These are phyloP conservation scores for Holtermanniella nyarrowii DNA, from an alignment of 768 basidiomycete genomes.

Conservation along the genomic window DNA sequence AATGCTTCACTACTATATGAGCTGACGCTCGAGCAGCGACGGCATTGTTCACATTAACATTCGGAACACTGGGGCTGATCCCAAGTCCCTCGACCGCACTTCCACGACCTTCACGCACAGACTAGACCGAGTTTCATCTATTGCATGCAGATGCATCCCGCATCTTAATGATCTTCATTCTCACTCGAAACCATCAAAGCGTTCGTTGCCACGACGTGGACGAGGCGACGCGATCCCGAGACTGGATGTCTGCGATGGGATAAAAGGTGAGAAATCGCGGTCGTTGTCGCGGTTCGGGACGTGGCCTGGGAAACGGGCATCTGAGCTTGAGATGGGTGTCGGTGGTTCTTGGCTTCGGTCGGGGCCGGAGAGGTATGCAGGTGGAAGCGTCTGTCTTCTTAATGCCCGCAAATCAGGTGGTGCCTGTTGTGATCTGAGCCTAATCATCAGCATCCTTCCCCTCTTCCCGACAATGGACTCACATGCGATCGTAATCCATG, in stretches of 20 bases:
- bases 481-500: slow-evolving; percentile 5
- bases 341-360: not conserved
- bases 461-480: not conserved
- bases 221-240: too few relatives aligned
- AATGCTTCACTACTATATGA: not conserved
- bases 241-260: too few relatives aligned
- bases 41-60: slow-evolving; percentile 27
- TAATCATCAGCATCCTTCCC: not conserved
- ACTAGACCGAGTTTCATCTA: not conserved
- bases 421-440: not conserved
- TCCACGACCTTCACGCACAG: not conserved
- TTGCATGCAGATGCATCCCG: too few relatives aligned
- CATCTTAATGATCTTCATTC: too few relatives aligned
- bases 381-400: not conserved
- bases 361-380: not conserved
- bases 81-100: slow-evolving; percentile 17
- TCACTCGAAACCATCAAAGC: too few relatives aligned
- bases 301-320: not conserved
- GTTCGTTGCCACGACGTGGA: too few relatives aligned
- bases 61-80: slow-evolving; percentile 34
- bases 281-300: not conserved
- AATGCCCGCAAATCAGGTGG: not conserved
- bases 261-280: not conserved
- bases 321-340: not conserved
- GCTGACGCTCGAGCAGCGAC: slow-evolving; percentile 23